Percentiles rank a stretch among this genome's conserved stretches.
Conservation (phyloP, 371 early-diverging fungal species). For the Funneliformis caledonium region DNA sequence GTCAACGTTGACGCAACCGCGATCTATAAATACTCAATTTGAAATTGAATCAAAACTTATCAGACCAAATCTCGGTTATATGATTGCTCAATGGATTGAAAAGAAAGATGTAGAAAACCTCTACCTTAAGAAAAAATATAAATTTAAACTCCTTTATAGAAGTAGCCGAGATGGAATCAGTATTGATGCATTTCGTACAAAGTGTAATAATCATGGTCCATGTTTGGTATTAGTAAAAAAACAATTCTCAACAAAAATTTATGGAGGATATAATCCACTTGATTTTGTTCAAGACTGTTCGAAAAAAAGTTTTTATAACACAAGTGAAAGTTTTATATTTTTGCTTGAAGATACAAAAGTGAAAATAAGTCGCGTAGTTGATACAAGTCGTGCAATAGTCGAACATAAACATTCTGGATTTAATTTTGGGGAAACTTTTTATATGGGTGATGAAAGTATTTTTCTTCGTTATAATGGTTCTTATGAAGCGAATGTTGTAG, state of each 20-base stretch:
- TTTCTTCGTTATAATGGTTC: neutral
- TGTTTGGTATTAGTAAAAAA: neutral
- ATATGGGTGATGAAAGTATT: neutral
- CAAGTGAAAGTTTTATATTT: conserved; percentile 18
- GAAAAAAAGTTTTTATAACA: neutral
- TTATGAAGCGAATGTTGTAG: neutral
- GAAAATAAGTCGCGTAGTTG: neutral
- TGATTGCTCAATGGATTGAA: conserved; percentile 22
- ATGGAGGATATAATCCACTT: conserved; percentile 29
- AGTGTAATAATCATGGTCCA: conserved; percentile 19
- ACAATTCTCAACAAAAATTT: neutral
- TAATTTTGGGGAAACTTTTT: conserved; percentile 12
- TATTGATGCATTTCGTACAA: neutral
- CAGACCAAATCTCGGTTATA: neutral
- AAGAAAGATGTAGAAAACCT: neutral
- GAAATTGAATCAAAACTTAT: conserved; percentile 19
- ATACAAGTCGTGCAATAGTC: neutral
- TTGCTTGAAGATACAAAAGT: neutral
- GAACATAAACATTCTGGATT: neutral
- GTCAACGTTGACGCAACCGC: no score
- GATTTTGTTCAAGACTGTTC: neutral
- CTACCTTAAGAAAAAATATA: neutral
- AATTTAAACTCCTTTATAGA: conserved; percentile 26
- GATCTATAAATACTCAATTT: neutral
- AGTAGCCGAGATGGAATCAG: conserved; percentile 4